These are phyloP conservation scores for Scedosporium dehoogii DNA, from an alignment of 2,329 filamentous ascomycete genomes.

Conservation along the genomic window DNA sequence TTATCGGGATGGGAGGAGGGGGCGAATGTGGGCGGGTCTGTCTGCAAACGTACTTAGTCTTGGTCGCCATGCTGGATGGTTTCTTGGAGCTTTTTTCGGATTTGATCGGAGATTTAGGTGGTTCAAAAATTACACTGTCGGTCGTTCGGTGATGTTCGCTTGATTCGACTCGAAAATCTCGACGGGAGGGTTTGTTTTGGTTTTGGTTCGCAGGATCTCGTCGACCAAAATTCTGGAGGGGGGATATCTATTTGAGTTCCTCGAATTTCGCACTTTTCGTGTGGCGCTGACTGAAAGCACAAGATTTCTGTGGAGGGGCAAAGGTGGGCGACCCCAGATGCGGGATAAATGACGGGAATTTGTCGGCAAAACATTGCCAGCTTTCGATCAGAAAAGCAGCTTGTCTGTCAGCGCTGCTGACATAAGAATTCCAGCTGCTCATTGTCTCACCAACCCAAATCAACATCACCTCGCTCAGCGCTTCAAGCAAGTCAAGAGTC, in stretches of 20 bases:
- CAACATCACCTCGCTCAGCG: background rate
- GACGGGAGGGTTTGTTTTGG: background rate
- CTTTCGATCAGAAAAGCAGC: background rate
- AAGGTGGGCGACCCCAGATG: background rate
- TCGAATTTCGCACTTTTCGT: slow-evolving; percentile 7
- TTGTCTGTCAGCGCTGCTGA: no score
- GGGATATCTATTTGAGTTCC: slow-evolving; percentile 3
- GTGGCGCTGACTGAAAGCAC: slow-evolving; percentile 4
- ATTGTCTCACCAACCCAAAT: background rate
- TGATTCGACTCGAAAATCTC: background rate
- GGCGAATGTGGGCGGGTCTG: slow-evolving; percentile 2
- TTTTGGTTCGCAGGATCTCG: background rate
- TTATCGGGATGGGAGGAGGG: slow-evolving; percentile 5
- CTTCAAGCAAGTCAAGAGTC: background rate
- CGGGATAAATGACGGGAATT: background rate
- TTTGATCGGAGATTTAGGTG: background rate
- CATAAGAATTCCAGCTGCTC: no score
- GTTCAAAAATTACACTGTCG: background rate
- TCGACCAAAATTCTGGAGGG: background rate
- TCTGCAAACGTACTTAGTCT: slow-evolving; percentile 1
- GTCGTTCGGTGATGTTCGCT: background rate
- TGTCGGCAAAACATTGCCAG: background rate
- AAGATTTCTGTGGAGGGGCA: slow-evolving; percentile 7
- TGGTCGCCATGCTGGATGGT: slow-evolving; percentile 5
- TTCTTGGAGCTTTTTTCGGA: background rate